Base-by-base conservation (phyloP, 768 basidiomycete species). In the Rossbeevera mucosa region DNA sequence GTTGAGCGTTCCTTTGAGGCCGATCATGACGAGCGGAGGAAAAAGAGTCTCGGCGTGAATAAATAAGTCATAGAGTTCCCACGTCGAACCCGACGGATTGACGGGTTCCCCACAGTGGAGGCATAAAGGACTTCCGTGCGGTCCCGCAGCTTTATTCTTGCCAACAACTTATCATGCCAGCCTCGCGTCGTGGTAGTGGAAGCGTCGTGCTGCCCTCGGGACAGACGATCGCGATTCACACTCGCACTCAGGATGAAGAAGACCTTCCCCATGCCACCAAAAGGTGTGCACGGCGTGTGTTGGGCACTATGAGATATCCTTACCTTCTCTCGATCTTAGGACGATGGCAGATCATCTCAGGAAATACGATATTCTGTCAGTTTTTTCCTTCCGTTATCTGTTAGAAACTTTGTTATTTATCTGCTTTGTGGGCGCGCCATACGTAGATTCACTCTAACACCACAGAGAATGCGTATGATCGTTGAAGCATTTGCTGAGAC, bases 401-500 rank as follows among this genome's bases (percentile, higher is more conserved):
- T 20, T 29, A 16, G 46, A 29, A 21, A n/a, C 28, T 42, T 42
- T 16, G 30, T 29, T 21, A 16, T 53, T 60, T 11, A 61, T 43
- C 30, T 8, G 16, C 33, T 18, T 25, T 41, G 40, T 46, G n/a
- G 43, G 22, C 16, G n/a, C 38, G 13, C n/a, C n/a, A n/a, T n/a
- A 7, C 31, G 49, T 63, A 90, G 88, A 62, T 92, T 93, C 69
- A 90, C 88, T 12, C 69, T 94, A 59, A 93, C 90, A 7, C 89
- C 91, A 14, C 91, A 92, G 68, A 73, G 92, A 53, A 94, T 94
- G 93, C 80, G 92, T 44, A 95, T 94, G 82, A 96, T 98, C 64
- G 93, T 94, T 22, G 91, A 96, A 66, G 89, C 94, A 0, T 94
- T 99, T 76, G 85, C 91, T 66, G 94, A 97, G 44, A 83, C 89